Evolutionary conservation across 2,329 filamentous ascomycete species (phyloP).

Genomic region (Aureobasidium sp.): DNA sequence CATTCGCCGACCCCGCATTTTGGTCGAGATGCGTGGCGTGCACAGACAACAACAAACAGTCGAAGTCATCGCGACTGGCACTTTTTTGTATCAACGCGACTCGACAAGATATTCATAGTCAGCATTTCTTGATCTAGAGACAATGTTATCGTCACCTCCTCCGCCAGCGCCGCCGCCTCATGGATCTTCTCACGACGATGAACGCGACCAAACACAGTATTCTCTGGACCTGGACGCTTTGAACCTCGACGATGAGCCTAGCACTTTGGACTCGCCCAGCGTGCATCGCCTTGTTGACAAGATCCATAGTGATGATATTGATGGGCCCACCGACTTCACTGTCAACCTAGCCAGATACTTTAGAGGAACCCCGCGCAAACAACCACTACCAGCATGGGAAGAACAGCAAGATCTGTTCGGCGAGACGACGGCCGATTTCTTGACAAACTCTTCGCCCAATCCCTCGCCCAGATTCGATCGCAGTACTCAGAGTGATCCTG

Average conservation of each 20-base stretch:
- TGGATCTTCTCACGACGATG: background rate
- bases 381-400: constrained; percentile 1
- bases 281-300: constrained; percentile 19
- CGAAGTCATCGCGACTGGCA: background rate
- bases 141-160: constrained; percentile 18
- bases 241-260: constrained; percentile 19
- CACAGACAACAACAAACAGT: constrained; percentile 14
- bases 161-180: constrained; percentile 6
- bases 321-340: constrained; percentile 32
- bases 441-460: constrained; percentile 16
- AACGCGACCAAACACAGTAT: constrained; percentile 19
- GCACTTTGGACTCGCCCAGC: constrained; percentile 17
- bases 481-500: background rate
- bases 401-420: constrained; percentile 1
- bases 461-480: background rate
- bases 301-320: constrained; percentile 29
- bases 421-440: background rate
- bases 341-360: constrained; percentile 30
- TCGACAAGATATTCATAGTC: constrained; percentile 9
- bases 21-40: background rate
- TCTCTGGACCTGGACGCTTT: constrained; percentile 28
- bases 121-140: constrained; percentile 1
- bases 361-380: constrained; percentile 8
- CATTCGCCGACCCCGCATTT: background rate
- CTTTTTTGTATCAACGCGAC: background rate